Percentiles rank a stretch among this genome's conserved stretches.
Evolutionary conservation across 2,329 filamentous ascomycete species (phyloP).

Genomic region (Microsporum ferrugineum): DNA sequence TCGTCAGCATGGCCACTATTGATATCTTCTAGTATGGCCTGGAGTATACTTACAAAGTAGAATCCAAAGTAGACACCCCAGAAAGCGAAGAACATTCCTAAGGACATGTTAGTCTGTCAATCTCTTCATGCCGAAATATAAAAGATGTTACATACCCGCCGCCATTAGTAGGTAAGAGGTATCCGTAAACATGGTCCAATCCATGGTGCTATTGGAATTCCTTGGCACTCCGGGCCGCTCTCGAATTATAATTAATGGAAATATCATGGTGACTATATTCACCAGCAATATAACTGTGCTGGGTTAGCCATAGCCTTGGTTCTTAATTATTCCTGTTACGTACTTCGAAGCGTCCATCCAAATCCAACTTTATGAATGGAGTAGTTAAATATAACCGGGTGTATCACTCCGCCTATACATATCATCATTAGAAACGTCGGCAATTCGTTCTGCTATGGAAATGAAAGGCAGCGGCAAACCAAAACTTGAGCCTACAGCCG

Average conservation of each 20-base stretch:
- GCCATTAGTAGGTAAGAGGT: constrained; percentile 17
- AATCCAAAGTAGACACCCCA: constrained; percentile 25
- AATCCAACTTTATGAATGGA: constrained; percentile 24
- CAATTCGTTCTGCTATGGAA: neutral
- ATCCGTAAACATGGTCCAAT: constrained; percentile 13
- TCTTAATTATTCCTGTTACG: constrained; percentile 11
- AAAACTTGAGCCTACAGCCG: constrained; percentile 24
- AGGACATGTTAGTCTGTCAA: neutral
- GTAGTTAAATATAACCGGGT: constrained; percentile 21
- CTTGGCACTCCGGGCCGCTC: constrained; percentile 1
- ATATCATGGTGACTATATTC: constrained; percentile 15
- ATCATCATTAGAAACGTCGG: neutral
- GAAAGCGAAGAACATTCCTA: constrained; percentile 22
- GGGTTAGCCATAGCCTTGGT: neutral
- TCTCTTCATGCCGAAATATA: neutral
- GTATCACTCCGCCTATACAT: constrained; percentile 21
- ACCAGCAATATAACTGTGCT: constrained; percentile 15
- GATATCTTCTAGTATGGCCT: neutral
- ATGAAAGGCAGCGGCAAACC: constrained; percentile 13
- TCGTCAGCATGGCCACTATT: neutral
- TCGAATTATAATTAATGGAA: constrained; percentile 13
- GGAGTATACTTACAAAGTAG: constrained; percentile 17
- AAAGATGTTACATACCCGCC: constrained; percentile 11
- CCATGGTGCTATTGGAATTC: constrained; percentile 3
- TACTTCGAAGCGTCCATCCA: constrained; percentile 20